Percentiles rank a stretch among this genome's conserved stretches.
Conservation (phyloP, 2,329 filamentous ascomycete genomes). For the Domatiomyces catenatus region DNA sequence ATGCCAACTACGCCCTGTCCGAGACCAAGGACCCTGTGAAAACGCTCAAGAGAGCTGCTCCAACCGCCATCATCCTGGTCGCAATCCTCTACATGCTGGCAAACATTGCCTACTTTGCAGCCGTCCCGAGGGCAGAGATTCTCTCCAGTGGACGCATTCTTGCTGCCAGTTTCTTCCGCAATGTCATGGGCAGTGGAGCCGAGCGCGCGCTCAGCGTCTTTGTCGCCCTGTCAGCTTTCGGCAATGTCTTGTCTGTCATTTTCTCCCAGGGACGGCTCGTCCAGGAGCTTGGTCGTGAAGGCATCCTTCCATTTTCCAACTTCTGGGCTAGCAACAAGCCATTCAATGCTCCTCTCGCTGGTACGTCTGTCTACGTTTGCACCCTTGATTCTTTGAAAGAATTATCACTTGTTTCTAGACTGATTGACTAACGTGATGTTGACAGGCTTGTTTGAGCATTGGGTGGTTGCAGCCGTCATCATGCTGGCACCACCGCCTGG, state of each 20-base stretch:
- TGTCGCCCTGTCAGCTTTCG: constrained; percentile 39
- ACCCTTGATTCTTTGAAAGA: too few relatives aligned
- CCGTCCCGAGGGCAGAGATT: constrained; percentile 42
- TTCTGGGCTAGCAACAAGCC: constrained; percentile 57
- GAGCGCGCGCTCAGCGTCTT: constrained; percentile 32
- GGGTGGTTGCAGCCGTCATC: constrained; percentile 48
- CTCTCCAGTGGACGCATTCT: constrained; percentile 38
- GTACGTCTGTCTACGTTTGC: too few relatives aligned
- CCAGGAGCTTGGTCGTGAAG: constrained; percentile 53
- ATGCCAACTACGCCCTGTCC: constrained; percentile 41
- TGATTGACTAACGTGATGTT: neutral
- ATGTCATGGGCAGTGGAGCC: constrained; percentile 33
- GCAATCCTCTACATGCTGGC: constrained; percentile 41
- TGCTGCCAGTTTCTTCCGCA: constrained; percentile 43
- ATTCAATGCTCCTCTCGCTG: constrained; percentile 35
- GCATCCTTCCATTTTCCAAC: constrained; percentile 47
- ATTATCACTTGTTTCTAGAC: neutral
- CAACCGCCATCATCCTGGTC: constrained; percentile 39
- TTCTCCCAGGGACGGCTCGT: constrained; percentile 40
- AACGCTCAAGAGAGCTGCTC: constrained; percentile 43
- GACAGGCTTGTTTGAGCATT: constrained; percentile 43
- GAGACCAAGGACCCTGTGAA: constrained; percentile 43
- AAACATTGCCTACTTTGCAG: constrained; percentile 45
- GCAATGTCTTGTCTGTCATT: constrained; percentile 43
- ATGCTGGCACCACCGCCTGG: constrained; percentile 52